Base-by-base conservation (phyloP, 2,329 filamentous ascomycete species). In the Didymella pomorum region DNA sequence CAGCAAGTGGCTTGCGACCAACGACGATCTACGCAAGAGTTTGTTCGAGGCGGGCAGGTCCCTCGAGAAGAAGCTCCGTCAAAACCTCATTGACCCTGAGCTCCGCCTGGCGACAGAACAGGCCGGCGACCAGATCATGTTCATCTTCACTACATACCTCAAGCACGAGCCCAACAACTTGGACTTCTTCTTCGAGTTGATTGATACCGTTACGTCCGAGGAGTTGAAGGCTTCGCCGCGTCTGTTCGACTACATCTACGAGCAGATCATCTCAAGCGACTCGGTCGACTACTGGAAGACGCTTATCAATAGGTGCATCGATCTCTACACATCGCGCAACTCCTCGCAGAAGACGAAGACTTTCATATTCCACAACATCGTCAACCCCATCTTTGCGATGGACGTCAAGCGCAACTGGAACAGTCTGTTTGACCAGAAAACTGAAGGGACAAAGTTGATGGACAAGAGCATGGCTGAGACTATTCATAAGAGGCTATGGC, bases 341-440 rank as follows among this genome's bases (percentile, higher is more conserved):
- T 91, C 89, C 12, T 88, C 90, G 0, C 95, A 97, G 77, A 93
- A 90, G 80, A 91, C 92, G 43, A 99, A 99, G 77, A 90, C 93
- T 51, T 99, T 97, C 75, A 82, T 96, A 33, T 88, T 99, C 72
- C 92, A 92, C 73, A 89, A 97, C 74, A 85, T 99, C 29, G 91
- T 97, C 64, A 99, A 98, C 70, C 96, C 95, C 0, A 96, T 98
- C 37, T 86, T 99, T 54, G 93, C 94, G 3, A 97, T 94, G 90
- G 95, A 99, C 77, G 89, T 97, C 37, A 94, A 95, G 86, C 87
- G 89, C 23, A 89, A 90, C 58, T 95, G 92, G 84, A 84, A 87
- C 42, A 70, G 57, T 18, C 63, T 83, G 23, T 82, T 82, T 58
- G 76, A 82, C 80, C 65, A 67, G 23, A 59, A 72, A 81, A 82